Base-by-base conservation (phyloP, 1,139 yeast genomes). In the Magnusiomyces ingens region DNA sequence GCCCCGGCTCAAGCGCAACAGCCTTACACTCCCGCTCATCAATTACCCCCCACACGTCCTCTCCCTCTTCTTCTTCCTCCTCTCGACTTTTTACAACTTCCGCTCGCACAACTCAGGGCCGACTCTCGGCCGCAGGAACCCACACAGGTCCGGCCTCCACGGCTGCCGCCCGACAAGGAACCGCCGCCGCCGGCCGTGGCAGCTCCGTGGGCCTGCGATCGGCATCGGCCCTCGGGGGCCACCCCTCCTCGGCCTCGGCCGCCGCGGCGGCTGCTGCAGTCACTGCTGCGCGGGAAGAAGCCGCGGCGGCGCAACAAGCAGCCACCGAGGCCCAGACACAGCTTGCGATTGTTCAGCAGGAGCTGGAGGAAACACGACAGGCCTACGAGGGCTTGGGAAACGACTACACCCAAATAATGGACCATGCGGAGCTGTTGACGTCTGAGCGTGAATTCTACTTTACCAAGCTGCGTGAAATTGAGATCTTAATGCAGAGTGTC, bases 381-480 rank as follows among this genome's bases (percentile, higher is more conserved):
- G 60, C 60, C 12, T 63, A 64, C 21, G 62, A 67, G 10, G 77
- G 75, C 51, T 67, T 81, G 46, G 70, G 70, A 19, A 65, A 64
- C 1, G 72, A 77, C 49, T 72, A 71, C 35, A 75, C 74, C 15
- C 88, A 84, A 61, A 62, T 81, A 45, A 72, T 72, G 32, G 84
- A 81, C 58, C 64, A 67, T 8, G 59, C 64, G 3, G 70, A 66
- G 47, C 57, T 66, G 32, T 73, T 87, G 55, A 64, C 61, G 45
- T 57, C 66, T 0, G 99, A 94, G 66, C 79, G 98, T 57, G 86
- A 88, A 65, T 90, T 93, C 64, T 93, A 93, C 69, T 93, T 88
- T 70, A 84, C 85, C 63, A 93, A 93, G 70, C 75, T 93, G 52
- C 79, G 96, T 57, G 95, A 86, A 57, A 87, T 93, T 57, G 99